Percentiles rank a stretch among this genome's conserved stretches.
Evolutionary conservation across 352 stramenopile genomes (phyloP).

Genomic region (Phytophthora cryptogea): DNA sequence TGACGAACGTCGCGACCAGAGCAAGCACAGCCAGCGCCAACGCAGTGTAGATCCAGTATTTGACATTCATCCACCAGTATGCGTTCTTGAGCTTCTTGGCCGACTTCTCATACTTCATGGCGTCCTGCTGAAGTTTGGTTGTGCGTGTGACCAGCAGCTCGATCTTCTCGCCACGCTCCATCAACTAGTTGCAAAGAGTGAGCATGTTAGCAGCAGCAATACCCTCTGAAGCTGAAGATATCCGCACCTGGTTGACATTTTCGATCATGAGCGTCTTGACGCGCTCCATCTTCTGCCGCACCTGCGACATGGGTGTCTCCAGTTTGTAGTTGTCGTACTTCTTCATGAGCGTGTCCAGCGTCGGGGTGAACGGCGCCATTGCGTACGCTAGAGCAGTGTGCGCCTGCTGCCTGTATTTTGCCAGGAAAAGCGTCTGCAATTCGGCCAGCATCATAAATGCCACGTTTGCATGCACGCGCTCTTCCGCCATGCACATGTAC

Average conservation of each 20-base stretch:
- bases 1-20: conserved; percentile 65
- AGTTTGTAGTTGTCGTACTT: conserved; percentile 87
- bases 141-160: conserved; percentile 88
- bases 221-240: neutral
- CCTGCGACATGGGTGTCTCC: conserved; percentile 75
- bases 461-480: conserved; percentile 74
- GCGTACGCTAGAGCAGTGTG: conserved; percentile 75
- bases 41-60: conserved; percentile 71
- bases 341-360: conserved; percentile 72
- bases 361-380: conserved; percentile 64
- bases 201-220: neutral
- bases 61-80: conserved; percentile 90
- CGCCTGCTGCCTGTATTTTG: conserved; percentile 64
- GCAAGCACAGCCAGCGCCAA: conserved; percentile 60
- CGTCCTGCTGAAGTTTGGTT: conserved; percentile 95
- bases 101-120: conserved; percentile 96
- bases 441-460: conserved; percentile 78
- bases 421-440: conserved; percentile 64
- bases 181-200: conserved; percentile 55
- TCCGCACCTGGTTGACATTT: conserved; percentile 93
- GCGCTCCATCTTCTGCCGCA: conserved; percentile 96
- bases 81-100: conserved; percentile 92
- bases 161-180: conserved; percentile 99
- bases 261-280: conserved; percentile 99
- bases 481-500: conserved; percentile 86